Conservation (phyloP, 805 yeast genomes). For the Cyberlindnera japonica region DNA sequence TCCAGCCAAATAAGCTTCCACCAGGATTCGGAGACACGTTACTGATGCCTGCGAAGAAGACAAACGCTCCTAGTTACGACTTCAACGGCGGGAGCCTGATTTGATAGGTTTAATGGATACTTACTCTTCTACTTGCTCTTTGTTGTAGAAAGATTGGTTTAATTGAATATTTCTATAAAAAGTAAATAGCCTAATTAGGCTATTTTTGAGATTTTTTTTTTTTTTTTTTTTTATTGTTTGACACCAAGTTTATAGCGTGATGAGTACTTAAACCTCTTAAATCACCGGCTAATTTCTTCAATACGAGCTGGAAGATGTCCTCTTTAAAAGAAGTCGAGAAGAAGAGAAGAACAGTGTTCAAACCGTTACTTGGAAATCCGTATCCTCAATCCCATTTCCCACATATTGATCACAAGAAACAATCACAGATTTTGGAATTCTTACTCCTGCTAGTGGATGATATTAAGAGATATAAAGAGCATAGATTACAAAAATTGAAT, state of each 20-base stretch:
- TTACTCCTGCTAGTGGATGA: slow-evolving; percentile 33
- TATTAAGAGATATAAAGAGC: slow-evolving; percentile 22
- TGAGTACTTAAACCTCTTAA: too few relatives aligned
- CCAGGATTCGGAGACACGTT: slow-evolving; percentile 39
- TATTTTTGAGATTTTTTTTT: too few relatives aligned
- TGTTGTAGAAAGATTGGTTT: too few relatives aligned
- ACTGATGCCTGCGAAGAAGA: slow-evolving; percentile 32
- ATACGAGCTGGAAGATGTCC: slow-evolving; percentile 9
- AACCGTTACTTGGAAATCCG: slow-evolving; percentile 64
- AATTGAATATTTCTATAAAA: too few relatives aligned
- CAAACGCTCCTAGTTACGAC: slow-evolving; percentile 1
- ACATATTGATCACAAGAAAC: slow-evolving; percentile 36
- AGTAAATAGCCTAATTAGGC: too few relatives aligned
- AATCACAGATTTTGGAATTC: slow-evolving; percentile 36
- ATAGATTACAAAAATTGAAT: slow-evolving; percentile 7
- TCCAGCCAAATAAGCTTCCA: slow-evolving; percentile 29
- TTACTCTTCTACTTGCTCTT: too few relatives aligned
- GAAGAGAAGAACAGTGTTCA: slow-evolving; percentile 53
- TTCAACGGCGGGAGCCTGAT: slow-evolving; percentile 19
- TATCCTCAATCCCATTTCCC: slow-evolving; percentile 48
- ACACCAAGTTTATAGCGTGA: too few relatives aligned
- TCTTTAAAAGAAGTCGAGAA: slow-evolving; percentile 49
- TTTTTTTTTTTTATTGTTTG: too few relatives aligned
- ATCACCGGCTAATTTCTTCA: too few relatives aligned
- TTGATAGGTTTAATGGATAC: too few relatives aligned